These are phyloP conservation scores for Huntiella bhutanensis DNA, from an alignment of 2,329 filamentous ascomycete genomes.

Conservation along the genomic window DNA sequence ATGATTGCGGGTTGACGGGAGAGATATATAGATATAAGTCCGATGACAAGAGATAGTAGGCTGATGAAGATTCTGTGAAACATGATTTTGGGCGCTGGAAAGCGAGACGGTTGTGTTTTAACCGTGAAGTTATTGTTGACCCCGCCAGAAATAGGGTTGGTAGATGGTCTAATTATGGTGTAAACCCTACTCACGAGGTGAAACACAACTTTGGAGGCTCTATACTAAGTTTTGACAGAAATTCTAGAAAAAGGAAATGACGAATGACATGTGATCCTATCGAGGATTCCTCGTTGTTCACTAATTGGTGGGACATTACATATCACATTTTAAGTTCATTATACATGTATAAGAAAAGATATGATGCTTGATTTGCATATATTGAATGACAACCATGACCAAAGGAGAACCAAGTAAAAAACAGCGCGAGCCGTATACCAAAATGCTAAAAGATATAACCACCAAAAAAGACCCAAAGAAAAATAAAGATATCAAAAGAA, in stretches of 20 bases:
- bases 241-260: background rate
- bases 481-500: background rate
- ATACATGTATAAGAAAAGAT: background rate
- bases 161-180: background rate
- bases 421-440: too few species aligned
- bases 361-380: background rate
- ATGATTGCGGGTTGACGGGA: background rate
- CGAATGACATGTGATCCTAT: background rate
- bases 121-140: too few species aligned
- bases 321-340: background rate
- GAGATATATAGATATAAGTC: background rate
- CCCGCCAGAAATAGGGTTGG: too few species aligned
- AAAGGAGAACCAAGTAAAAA: background rate
- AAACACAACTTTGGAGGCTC: background rate
- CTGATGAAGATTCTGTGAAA: too few species aligned
- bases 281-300: background rate
- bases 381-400: background rate
- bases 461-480: conserved; percentile 2
- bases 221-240: background rate
- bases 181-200: background rate
- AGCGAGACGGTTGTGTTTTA: too few species aligned
- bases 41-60: too few species aligned
- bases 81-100: too few species aligned
- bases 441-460: background rate
- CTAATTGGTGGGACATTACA: background rate